A percentile compares a stretch with the other conserved stretches of the same genome.
These are phyloP conservation scores for Pichia sp. DNA, from an alignment of 1,139 yeast genomes.

Conservation along the genomic window DNA sequence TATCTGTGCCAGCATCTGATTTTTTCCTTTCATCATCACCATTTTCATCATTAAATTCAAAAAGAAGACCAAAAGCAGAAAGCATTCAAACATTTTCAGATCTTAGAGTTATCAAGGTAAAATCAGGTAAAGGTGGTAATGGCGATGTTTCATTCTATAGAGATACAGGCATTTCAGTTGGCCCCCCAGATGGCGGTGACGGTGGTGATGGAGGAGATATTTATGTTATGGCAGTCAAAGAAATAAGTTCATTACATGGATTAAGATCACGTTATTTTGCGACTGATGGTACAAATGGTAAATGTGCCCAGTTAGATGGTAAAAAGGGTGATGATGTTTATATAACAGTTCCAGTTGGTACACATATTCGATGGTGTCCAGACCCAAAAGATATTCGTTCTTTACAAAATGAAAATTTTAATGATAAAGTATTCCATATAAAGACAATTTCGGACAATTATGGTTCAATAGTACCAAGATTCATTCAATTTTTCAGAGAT, in stretches of 20 bases:
- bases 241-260: slow-evolving; percentile 63
- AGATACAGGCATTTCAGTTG: slow-evolving; percentile 76
- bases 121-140: slow-evolving; percentile 82
- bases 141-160: slow-evolving; percentile 82
- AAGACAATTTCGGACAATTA: slow-evolving; percentile 22
- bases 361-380: slow-evolving; percentile 80
- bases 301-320: slow-evolving; percentile 76
- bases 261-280: slow-evolving; percentile 65
- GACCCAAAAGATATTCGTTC: slow-evolving; percentile 49
- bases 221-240: slow-evolving; percentile 72
- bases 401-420: slow-evolving; percentile 22
- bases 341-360: slow-evolving; percentile 87
- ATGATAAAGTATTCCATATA: slow-evolving; percentile 23
- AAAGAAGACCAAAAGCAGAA: slow-evolving; percentile 36
- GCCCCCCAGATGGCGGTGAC: slow-evolving; percentile 98
- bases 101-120: slow-evolving; percentile 57
- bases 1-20: slow-evolving; percentile 33
- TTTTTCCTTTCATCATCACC: slow-evolving; percentile 36
- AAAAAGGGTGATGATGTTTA: slow-evolving; percentile 70
- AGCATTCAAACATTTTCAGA: slow-evolving; percentile 42
- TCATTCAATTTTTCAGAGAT: slow-evolving; percentile 56
- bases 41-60: slow-evolving; percentile 30
- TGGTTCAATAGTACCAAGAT: slow-evolving; percentile 29
- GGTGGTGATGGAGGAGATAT: slow-evolving; percentile 93
- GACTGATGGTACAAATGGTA: slow-evolving; percentile 64